Base-by-base conservation (phyloP, 805 yeast genomes). In the Teunomyces barrocoloradensis region DNA sequence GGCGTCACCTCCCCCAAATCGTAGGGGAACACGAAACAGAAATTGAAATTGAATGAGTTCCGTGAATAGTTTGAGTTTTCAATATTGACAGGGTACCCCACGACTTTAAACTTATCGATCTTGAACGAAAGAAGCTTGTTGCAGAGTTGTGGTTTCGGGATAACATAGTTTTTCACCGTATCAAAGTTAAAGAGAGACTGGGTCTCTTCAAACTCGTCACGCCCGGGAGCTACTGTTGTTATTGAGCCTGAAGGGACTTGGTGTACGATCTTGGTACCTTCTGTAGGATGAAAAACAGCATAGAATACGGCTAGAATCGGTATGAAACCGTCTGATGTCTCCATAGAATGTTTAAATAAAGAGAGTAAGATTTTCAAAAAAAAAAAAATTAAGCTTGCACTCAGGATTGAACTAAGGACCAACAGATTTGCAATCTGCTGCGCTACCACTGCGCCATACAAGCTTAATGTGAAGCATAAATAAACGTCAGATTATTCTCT, bases 341-440 rank as follows among this genome's bases (percentile, higher is more conserved):
- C 69, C 73, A 69, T 69, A 27, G 3, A 12, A 12, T n/a, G 3
- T 9, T 21, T 3, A 3, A 21, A 21, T 21, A 37, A 28, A 44
- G 12, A n/a, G 20, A n/a, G 28, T 11, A 5, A 20, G 2, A 18
- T 7, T 9, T 21, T 37, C 12, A 37, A 10, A 35, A 17, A 21
- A 21, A 28, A 28, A 43, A 42, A 46, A 34, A 68, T 73, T 72
- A 68, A 85, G 94, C 89, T 84, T 80, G 85, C 84, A 79, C 89
- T 85, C 95, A 84, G 96, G 82, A 68, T 88, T 83, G 96, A 88
- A 88, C 96, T 85, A 82, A 85, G 90, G 94, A 88, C 96, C 95
- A 86, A 84, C 87, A 86, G 95, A 88, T 86, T 87, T 88, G 95
- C 95, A 88, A 88, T 88, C 96, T 85, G 88, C 90, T 86, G 92